Conservation (phyloP, 768 basidiomycete genomes). For the Ramaria sp. region DNA sequence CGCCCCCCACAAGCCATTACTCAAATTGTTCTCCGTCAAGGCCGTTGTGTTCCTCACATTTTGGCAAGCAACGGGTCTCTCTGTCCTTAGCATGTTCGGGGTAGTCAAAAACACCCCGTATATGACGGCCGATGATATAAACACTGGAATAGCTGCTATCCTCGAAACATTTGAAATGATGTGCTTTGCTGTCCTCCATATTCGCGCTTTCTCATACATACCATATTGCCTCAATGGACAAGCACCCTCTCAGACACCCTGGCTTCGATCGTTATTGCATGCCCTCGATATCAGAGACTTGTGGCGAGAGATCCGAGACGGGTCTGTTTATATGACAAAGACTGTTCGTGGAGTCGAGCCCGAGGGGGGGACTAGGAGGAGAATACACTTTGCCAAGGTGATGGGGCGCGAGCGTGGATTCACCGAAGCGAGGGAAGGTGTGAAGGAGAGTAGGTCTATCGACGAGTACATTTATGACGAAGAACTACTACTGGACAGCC, state of each 20-base stretch:
- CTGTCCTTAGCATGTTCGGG: slow-evolving; percentile 43
- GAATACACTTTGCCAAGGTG: slow-evolving; percentile 22
- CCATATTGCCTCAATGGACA: slow-evolving; percentile 33
- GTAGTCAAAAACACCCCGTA: slow-evolving; percentile 55
- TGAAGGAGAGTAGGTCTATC: not conserved
- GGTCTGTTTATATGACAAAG: slow-evolving; percentile 46
- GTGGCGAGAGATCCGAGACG: slow-evolving; percentile 47
- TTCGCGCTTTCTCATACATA: slow-evolving; percentile 63
- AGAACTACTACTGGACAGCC: slow-evolving; percentile 13
- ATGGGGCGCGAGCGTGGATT: slow-evolving; percentile 8
- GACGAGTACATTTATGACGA: slow-evolving; percentile 17
- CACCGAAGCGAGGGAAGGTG: not conserved
- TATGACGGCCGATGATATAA: slow-evolving; percentile 67
- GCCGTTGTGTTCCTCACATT: slow-evolving; percentile 70
- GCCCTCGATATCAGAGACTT: slow-evolving; percentile 66
- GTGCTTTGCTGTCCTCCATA: slow-evolving; percentile 61
- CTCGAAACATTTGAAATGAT: slow-evolving; percentile 70
- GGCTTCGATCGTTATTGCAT: slow-evolving; percentile 46
- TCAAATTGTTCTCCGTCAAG: slow-evolving; percentile 65
- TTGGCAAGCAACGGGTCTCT: slow-evolving; percentile 61
- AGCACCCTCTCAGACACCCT: slow-evolving; percentile 33
- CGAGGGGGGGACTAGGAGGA: slow-evolving; percentile 29
- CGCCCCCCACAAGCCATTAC: slow-evolving; percentile 46
- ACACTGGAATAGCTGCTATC: slow-evolving; percentile 59
- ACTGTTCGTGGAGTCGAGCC: slow-evolving; percentile 47